phyloP scores from a whole-genome alignment of 495 filamentous ascomycete species.

The Xylaria nigripes region DNA sequence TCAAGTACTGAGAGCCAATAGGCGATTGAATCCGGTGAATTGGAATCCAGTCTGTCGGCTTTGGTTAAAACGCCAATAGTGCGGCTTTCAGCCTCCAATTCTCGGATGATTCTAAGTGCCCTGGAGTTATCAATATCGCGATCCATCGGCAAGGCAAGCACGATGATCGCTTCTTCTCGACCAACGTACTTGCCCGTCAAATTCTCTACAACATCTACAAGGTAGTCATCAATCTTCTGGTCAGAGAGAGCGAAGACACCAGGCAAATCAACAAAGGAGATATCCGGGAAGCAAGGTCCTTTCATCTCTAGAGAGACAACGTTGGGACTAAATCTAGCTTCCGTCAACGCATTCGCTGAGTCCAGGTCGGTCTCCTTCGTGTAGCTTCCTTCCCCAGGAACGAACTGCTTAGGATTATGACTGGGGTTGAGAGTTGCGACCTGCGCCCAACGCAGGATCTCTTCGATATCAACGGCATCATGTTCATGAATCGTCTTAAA shows the following conservation, averaged over 20 bases:
- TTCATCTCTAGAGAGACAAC: slow-evolving; percentile 60
- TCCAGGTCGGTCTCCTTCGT: slow-evolving; percentile 16
- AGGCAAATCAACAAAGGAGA: slow-evolving; percentile 71
- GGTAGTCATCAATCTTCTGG: slow-evolving; percentile 45
- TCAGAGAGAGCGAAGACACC: slow-evolving; percentile 60
- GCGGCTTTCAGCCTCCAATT: slow-evolving; percentile 45
- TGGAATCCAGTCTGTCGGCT: slow-evolving; percentile 45
- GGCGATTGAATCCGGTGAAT: slow-evolving; percentile 32
- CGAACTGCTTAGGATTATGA: slow-evolving; percentile 30
- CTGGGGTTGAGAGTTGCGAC: slow-evolving; percentile 56
- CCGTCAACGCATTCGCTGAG: slow-evolving; percentile 16
- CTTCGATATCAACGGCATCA: slow-evolving; percentile 40
- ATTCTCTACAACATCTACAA: slow-evolving; percentile 56
- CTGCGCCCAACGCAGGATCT: slow-evolving; percentile 56
- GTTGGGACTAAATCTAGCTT: slow-evolving; percentile 66
- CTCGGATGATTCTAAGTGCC: slow-evolving; percentile 50
- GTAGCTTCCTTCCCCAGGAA: slow-evolving; percentile 31
- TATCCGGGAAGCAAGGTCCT: slow-evolving; percentile 50
- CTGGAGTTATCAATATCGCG: slow-evolving; percentile 58
- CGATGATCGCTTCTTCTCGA: slow-evolving; percentile 53
- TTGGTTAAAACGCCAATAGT: slow-evolving; percentile 73
- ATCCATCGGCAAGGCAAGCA: slow-evolving; percentile 64
- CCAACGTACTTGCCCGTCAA: slow-evolving; percentile 56
- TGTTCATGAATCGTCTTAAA: slow-evolving; percentile 31
- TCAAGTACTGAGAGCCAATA: slow-evolving; percentile 51